Conservation (phyloP, 140 eudicot genomes). For the Anethum foeniculum region DNA sequence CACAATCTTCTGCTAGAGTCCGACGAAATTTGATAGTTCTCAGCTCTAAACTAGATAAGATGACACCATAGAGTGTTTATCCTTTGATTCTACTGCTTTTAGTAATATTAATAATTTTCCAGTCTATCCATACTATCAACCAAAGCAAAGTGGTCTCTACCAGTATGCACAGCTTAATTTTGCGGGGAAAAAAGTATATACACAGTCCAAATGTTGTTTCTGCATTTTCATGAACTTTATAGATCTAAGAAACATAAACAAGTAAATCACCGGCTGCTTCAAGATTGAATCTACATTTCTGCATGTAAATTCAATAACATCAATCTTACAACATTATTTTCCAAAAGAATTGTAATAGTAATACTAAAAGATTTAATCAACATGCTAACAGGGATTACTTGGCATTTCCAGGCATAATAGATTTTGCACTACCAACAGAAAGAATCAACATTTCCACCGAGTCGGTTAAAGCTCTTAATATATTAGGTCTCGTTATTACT, state of each 20-base stretch:
- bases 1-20: not conserved
- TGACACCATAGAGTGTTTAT: not conserved
- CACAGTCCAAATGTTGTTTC: not conserved
- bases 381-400: not conserved
- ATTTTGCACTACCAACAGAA: not conserved
- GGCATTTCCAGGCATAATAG: not conserved
- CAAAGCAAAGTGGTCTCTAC: not conserved
- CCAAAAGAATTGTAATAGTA: not conserved
- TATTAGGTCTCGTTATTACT: not conserved
- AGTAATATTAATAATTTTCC: not conserved
- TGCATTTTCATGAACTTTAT: not conserved
- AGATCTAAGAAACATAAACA: not conserved
- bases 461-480: not conserved
- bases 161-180: not conserved
- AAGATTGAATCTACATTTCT: not conserved
- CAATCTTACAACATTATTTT: not conserved
- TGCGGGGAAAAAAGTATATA: too few species aligned
- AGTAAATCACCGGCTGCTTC: not conserved
- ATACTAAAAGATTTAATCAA: not conserved
- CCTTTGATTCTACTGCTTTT: not conserved
- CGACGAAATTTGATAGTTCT: not conserved
- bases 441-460: not conserved
- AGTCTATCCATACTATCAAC: not conserved
- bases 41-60: not conserved
- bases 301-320: not conserved